Conservation (phyloP, 2,329 filamentous ascomycete species). For the Verticillium dahliae region DNA sequence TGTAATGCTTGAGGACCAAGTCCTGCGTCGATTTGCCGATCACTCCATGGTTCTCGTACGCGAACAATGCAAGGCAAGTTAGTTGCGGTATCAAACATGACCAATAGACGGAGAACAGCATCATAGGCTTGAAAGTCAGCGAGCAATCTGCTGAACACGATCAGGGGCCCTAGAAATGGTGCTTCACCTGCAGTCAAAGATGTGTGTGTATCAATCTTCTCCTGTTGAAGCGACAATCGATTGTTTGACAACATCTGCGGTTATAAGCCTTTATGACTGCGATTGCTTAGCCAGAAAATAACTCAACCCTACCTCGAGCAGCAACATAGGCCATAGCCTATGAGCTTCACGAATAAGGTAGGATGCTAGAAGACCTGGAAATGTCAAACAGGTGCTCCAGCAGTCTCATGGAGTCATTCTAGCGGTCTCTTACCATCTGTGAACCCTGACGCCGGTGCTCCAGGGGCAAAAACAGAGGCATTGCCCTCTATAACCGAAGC, state of each 20-base stretch:
- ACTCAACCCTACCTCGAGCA: background rate
- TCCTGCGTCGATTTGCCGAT: conserved; percentile 8
- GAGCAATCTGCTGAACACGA: too few relatives aligned
- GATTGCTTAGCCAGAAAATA: too few relatives aligned
- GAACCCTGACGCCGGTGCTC: too few relatives aligned
- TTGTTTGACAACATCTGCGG: background rate
- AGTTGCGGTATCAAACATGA: conserved; percentile 1
- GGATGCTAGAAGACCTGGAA: conserved; percentile 2
- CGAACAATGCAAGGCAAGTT: conserved; percentile 5
- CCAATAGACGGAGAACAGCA: background rate
- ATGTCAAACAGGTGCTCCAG: too few relatives aligned
- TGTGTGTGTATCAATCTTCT: too few relatives aligned
- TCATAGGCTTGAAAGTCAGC: background rate
- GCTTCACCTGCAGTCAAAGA: too few relatives aligned
- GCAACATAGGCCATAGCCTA: conserved; percentile 5
- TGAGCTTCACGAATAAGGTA: conserved; percentile 5
- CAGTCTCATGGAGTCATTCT: too few relatives aligned
- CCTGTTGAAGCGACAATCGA: too few relatives aligned
- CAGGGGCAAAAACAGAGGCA: background rate
- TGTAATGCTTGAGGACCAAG: conserved; percentile 8
- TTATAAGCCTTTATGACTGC: too few relatives aligned
- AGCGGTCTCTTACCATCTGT: too few relatives aligned
- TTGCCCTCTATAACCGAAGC: conserved; percentile 4
- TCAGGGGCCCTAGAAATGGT: too few relatives aligned
- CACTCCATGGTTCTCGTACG: conserved; percentile 7